These are phyloP conservation scores for Plasmodium yoelii DNA, from an alignment of 169 alveolate species.

Conservation along the genomic window DNA sequence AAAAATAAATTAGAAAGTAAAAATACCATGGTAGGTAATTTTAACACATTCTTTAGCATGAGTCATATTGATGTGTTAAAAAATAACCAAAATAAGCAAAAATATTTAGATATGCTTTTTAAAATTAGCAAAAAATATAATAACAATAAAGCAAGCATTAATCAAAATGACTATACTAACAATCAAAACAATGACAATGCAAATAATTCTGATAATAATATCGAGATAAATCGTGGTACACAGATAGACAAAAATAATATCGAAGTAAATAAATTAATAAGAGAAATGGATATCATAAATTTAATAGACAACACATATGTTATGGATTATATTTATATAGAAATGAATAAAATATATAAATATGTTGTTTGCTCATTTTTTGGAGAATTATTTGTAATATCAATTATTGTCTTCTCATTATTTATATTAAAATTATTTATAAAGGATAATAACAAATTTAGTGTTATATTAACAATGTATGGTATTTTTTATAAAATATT, in stretches of 20 bases:
- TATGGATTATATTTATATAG: constrained; percentile 38
- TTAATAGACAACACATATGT: constrained; percentile 29
- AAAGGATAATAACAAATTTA: constrained; percentile 57
- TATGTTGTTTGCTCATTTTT: constrained; percentile 58
- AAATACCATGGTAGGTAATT: not conserved
- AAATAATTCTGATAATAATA: not conserved
- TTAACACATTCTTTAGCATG: not conserved
- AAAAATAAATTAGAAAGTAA: constrained; percentile 14
- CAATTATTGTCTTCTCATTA: constrained; percentile 54
- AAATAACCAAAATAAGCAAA: constrained; percentile 17
- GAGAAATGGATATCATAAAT: constrained; percentile 46
- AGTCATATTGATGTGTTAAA: constrained; percentile 4
- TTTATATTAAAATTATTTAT: constrained; percentile 50
- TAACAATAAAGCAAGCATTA: not conserved
- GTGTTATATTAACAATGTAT: constrained; percentile 69
- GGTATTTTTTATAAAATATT: constrained; percentile 64
- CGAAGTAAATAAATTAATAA: constrained; percentile 13
- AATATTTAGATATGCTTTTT: constrained; percentile 8
- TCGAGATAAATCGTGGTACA: not conserved
- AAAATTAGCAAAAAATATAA: not conserved
- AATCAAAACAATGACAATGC: not conserved
- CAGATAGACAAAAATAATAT: not conserved
- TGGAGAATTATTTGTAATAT: constrained; percentile 62
- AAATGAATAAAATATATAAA: constrained; percentile 69
- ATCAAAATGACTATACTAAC: not conserved